Conservation (phyloP, 1,284 basidiomycete genomes). For the Rhodotorula sp. region DNA sequence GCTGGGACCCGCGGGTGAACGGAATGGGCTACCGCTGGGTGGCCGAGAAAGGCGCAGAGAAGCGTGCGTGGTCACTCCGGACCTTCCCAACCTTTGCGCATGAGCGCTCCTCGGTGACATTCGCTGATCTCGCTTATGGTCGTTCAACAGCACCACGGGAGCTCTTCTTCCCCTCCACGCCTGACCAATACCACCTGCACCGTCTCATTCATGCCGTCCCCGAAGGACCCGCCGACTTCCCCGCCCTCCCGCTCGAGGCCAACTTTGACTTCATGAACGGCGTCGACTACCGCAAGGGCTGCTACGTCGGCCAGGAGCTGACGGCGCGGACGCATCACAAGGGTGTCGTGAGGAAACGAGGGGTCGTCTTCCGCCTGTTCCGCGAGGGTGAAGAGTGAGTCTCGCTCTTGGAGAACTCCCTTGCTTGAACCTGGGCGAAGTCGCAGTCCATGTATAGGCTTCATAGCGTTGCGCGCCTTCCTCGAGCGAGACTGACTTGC, state of each 20-base stretch:
- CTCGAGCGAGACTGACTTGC: background rate
- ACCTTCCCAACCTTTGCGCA: no score
- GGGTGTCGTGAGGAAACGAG: constrained; percentile 86
- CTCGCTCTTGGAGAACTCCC: background rate
- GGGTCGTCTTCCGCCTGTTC: constrained; percentile 70
- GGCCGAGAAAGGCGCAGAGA: constrained; percentile 7
- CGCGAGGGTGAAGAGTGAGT: constrained; percentile 40
- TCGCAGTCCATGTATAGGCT: no score
- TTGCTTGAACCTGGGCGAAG: no score
- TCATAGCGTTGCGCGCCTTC: background rate
- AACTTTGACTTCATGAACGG: constrained; percentile 92
- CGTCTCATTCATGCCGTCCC: constrained; percentile 82
- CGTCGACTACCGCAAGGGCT: constrained; percentile 96
- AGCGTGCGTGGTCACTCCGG: background rate
- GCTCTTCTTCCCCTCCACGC: constrained; percentile 20
- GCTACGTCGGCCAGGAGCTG: constrained; percentile 96
- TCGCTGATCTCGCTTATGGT: background rate
- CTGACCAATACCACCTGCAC: constrained; percentile 67
- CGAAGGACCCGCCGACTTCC: constrained; percentile 80
- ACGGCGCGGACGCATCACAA: constrained; percentile 96
- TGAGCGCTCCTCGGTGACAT: background rate
- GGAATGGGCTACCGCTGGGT: constrained; percentile 73
- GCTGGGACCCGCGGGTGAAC: constrained; percentile 67
- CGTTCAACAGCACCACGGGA: constrained; percentile 17
- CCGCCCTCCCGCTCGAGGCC: constrained; percentile 87